Conservation (phyloP, 2,329 filamentous ascomycete genomes). For the Epichloe uncinata region DNA sequence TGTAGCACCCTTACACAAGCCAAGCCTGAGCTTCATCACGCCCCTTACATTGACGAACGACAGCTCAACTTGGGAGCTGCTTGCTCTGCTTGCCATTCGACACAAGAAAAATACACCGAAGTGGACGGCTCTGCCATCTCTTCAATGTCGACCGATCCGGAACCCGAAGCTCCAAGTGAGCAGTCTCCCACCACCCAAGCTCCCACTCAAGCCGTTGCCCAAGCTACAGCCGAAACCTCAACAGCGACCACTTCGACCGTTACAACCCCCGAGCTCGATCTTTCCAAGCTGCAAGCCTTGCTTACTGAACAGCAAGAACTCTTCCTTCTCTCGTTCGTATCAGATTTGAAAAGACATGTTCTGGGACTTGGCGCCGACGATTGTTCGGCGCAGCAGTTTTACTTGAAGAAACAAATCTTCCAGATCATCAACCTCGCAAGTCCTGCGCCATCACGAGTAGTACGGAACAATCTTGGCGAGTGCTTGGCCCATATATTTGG, state of each 20-base stretch:
- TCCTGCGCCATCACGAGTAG: conserved; percentile 73
- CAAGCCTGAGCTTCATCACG: not conserved
- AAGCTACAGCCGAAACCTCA: conserved; percentile 7
- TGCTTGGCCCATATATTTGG: conserved; percentile 73
- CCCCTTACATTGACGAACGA: not conserved
- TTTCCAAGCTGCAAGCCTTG: conserved; percentile 76
- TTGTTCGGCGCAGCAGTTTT: conserved; percentile 77
- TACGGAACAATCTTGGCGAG: conserved; percentile 77
- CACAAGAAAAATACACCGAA: not conserved
- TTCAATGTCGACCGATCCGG: conserved; percentile 24
- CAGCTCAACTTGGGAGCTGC: not conserved
- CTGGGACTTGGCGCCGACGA: conserved; percentile 60
- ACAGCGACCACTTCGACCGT: conserved; percentile 24
- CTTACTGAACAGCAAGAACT: conserved; percentile 93
- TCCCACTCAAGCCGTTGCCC: not conserved
- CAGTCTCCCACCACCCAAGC: conserved; percentile 5
- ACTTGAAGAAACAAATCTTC: conserved; percentile 87
- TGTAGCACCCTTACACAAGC: too few relatives aligned
- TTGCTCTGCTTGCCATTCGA: not conserved
- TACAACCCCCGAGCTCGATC: conserved; percentile 67
- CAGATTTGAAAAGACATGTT: conserved; percentile 71
- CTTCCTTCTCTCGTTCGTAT: conserved; percentile 79
- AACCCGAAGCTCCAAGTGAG: conserved; percentile 19
- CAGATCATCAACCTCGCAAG: conserved; percentile 79
- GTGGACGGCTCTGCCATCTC: not conserved